These are phyloP conservation scores for Hypoxylon perforatum DNA, from an alignment of 495 filamentous ascomycete species.

Conservation along the genomic window DNA sequence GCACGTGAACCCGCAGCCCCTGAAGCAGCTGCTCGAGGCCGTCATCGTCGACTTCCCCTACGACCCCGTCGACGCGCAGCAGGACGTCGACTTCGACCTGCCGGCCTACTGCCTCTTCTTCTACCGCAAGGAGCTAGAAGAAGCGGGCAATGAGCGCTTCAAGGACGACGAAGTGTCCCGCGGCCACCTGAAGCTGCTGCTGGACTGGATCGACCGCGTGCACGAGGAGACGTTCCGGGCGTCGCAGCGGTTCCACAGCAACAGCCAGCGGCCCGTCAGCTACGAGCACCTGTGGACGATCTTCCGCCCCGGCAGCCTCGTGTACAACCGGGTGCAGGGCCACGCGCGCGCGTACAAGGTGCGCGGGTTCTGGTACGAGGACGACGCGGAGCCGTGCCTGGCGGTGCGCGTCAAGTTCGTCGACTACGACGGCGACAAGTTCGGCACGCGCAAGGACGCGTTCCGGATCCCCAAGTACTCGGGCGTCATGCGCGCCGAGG, in stretches of 20 bases:
- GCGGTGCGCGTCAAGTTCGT: conserved; percentile 33
- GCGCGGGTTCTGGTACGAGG: conserved; percentile 39
- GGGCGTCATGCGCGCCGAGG: conserved; percentile 37
- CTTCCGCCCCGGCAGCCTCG: conserved; percentile 44
- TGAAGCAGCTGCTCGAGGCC: conserved; percentile 47
- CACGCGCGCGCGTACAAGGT: conserved; percentile 48
- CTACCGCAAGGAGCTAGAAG: conserved; percentile 43
- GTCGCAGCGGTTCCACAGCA: conserved; percentile 38
- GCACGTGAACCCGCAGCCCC: conserved; percentile 34
- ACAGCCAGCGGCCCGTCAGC: conserved; percentile 43
- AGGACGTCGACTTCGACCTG: conserved; percentile 45
- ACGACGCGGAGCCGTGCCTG: conserved; percentile 25
- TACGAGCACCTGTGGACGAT: conserved; percentile 52
- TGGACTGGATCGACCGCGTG: conserved; percentile 49
- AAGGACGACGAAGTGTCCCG: conserved; percentile 40
- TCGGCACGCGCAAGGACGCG: conserved; percentile 41
- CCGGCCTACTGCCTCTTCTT: conserved; percentile 50
- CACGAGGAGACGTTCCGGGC: conserved; percentile 49
- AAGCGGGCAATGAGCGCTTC: conserved; percentile 44
- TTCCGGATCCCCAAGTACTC: conserved; percentile 45
- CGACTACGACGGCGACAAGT: conserved; percentile 50
- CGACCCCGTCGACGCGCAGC: conserved; percentile 24
- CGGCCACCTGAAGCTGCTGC: conserved; percentile 45
- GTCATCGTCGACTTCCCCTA: conserved; percentile 44
- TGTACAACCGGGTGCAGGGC: conserved; percentile 38